Base-by-base conservation (phyloP, 306 rosid species). In the Vigna trinervia region DNA sequence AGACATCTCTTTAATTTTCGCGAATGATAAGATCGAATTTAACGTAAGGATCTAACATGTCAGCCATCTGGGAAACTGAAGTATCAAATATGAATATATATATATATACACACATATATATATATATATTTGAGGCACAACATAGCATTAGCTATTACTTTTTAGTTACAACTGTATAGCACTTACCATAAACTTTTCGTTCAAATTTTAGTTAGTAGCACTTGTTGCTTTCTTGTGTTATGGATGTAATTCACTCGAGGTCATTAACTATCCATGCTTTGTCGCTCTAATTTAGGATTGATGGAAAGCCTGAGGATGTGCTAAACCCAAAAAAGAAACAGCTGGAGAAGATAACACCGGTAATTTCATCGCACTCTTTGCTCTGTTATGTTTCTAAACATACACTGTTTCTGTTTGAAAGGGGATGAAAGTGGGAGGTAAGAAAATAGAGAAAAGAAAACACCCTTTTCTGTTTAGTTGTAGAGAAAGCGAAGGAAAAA, bases 281-380 rank as follows among this genome's bases (percentile, higher is more conserved):
- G 58, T 48, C 36, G 17, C 73, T 64, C 71, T 68, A 39, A 57
- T 86, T 52, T 76, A 92, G 99, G 83, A 83, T 92, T 78, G 97
- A 95, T 74, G 98, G 98, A 83, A 91, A 91, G 85, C 97, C 97
- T 12, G 99, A 95, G 84, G 98, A 92, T 78, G 98, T 92, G 53
- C 99, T 95, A 17, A 95, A 95, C 85, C 99, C 99, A 17, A 95
- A 95, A 79, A 95, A 92, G 99, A 95, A 95, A 81, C 99, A 95
- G 80, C 78, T 95, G 69, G 99, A 95, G 57, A 92, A 95, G 87
- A 89, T 95, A 75, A 91, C 97, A 20, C 99, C 97, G 79, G 99
- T 93, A 91, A 56, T 62, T 6, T 66, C 13, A 14, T 51, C 46
- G 10, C 15, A 56, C 57, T 28, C 12, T 5, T 15, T 41, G 22